Conservation (phyloP, 768 basidiomycete genomes). For the Tulasnella sp. region DNA sequence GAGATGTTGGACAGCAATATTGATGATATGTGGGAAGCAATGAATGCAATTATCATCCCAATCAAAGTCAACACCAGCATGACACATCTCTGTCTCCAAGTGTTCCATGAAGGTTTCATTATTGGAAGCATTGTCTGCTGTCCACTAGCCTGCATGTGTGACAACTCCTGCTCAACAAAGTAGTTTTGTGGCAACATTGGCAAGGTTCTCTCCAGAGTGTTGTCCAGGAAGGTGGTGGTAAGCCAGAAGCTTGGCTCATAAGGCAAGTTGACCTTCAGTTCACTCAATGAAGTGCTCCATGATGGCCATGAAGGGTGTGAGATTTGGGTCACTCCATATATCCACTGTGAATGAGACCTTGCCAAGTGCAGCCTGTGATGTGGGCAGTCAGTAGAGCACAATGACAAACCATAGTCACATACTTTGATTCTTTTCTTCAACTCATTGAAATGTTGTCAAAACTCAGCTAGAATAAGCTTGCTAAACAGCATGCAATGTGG, state of each 20-base stretch:
- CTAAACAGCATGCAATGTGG: constrained; percentile 30
- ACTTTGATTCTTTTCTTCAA: constrained; percentile 25
- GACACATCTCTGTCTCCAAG: background rate
- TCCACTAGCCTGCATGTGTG: background rate
- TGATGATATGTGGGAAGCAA: constrained; percentile 10
- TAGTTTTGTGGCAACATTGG: background rate
- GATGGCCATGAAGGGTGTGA: constrained; percentile 4
- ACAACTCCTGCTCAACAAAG: background rate
- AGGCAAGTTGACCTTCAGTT: background rate
- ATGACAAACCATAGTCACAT: background rate
- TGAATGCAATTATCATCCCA: background rate
- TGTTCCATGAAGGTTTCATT: constrained; percentile 14
- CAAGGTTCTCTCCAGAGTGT: constrained; percentile 5
- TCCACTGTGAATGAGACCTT: constrained; percentile 7
- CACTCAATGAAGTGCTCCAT: constrained; percentile 5
- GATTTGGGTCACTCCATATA: background rate
- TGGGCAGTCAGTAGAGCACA: too few species aligned
- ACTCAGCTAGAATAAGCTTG: constrained; percentile 25
- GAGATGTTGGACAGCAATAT: constrained; percentile 11
- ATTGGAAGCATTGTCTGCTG: constrained; percentile 14
- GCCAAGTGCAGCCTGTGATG: background rate
- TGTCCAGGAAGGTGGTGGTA: background rate
- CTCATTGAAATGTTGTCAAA: constrained; percentile 21
- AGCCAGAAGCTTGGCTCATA: background rate
- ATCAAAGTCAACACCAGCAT: background rate